These are phyloP conservation scores for Penicillium sumatraense DNA, from an alignment of 2,329 filamentous ascomycete species.

Conservation along the genomic window DNA sequence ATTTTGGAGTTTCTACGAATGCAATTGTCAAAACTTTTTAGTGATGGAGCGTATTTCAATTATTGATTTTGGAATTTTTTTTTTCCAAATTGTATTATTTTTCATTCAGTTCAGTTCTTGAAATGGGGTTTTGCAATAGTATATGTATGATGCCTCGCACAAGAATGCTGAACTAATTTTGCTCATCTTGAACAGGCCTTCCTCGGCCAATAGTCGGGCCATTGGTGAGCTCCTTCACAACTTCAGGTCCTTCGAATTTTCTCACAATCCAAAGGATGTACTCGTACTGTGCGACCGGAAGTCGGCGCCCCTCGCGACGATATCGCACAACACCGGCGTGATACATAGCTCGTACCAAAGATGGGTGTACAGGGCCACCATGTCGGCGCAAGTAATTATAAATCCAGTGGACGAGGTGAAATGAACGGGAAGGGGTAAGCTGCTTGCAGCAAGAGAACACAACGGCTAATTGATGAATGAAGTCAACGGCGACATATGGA, in stretches of 20 bases:
- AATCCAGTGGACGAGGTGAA: conserved; percentile 52
- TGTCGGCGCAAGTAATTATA: conserved; percentile 51
- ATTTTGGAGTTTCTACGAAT: conserved; percentile 10
- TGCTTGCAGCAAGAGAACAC: conserved; percentile 45
- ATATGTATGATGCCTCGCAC: conserved; percentile 5
- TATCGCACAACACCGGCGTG: conserved; percentile 53
- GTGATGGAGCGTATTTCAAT: not conserved
- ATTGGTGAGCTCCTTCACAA: conserved; percentile 37
- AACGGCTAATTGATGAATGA: conserved; percentile 52
- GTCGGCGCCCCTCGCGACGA: conserved; percentile 39
- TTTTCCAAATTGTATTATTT: too few species aligned
- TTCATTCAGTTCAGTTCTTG: too few species aligned
- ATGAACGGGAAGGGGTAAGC: conserved; percentile 46
- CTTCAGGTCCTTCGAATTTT: conserved; percentile 48
- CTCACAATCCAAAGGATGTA: conserved; percentile 52
- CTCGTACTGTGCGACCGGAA: conserved; percentile 41
- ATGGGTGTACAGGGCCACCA: conserved; percentile 46
- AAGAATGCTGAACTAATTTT: not conserved
- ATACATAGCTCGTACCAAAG: conserved; percentile 55
- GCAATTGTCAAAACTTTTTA: conserved; percentile 1
- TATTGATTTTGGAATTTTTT: not conserved
- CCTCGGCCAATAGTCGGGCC: conserved; percentile 22
- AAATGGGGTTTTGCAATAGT: too few species aligned
- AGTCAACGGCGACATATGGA: conserved; percentile 43
- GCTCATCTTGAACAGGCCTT: not conserved